Conservation (phyloP, 2,329 filamentous ascomycete species). For the Seiridium unicorne region DNA sequence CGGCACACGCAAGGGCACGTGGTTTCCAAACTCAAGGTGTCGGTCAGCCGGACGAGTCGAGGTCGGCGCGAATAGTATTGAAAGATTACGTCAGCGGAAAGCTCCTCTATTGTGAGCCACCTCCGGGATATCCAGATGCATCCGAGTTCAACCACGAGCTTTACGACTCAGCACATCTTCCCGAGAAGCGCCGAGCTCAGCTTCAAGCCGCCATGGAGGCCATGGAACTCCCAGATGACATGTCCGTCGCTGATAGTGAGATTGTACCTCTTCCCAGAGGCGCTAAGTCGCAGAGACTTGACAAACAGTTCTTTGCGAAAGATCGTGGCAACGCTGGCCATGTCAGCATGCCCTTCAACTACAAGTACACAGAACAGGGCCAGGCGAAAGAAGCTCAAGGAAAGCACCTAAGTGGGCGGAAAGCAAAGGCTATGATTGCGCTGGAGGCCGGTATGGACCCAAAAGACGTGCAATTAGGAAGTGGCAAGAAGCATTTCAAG, state of each 20-base stretch:
- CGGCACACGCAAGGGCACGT: conserved; percentile 82
- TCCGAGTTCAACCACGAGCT: conserved; percentile 84
- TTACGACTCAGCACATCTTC: conserved; percentile 80
- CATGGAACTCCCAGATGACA: conserved; percentile 38
- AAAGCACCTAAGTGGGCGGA: conserved; percentile 78
- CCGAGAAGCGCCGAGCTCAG: conserved; percentile 72
- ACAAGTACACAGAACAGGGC: conserved; percentile 85
- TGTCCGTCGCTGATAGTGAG: conserved; percentile 41
- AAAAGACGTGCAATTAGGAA: conserved; percentile 64
- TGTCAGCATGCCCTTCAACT: conserved; percentile 78
- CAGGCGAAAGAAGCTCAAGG: conserved; percentile 39
- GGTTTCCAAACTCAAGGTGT: conserved; percentile 88
- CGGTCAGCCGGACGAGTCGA: conserved; percentile 89
- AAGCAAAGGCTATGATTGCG: conserved; percentile 76
- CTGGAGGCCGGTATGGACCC: conserved; percentile 83
- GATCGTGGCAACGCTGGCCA: conserved; percentile 56
- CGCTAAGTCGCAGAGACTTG: conserved; percentile 72
- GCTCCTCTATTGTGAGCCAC: conserved; percentile 86
- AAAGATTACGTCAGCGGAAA: conserved; percentile 99
- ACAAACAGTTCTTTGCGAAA: conserved; percentile 80
- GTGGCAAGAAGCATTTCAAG: conserved; percentile 93
- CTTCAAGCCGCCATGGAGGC: conserved; percentile 51
- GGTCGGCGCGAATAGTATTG: conserved; percentile 83
- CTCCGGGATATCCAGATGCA: conserved; percentile 70
- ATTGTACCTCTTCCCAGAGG: conserved; percentile 56